phyloP scores from a whole-genome alignment of 164 flowering plant genomes.

The Buxus sempervirens region DNA sequence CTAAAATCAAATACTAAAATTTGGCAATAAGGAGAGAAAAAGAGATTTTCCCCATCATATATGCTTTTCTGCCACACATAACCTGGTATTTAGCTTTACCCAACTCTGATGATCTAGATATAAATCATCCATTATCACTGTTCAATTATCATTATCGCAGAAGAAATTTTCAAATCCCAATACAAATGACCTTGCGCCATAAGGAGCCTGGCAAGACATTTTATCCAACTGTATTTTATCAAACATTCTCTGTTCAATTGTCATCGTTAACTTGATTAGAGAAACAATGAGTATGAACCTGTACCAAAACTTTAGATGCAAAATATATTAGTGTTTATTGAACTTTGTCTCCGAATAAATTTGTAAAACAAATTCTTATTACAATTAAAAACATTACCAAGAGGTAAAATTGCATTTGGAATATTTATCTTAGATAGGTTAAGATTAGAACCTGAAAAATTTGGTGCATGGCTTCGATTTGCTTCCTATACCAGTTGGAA shows the following conservation, averaged over 20 bases:
- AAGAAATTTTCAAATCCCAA: neutral
- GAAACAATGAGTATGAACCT: neutral
- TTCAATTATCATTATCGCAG: too few species aligned
- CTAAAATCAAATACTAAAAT: too few species aligned
- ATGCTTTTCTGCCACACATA: too few species aligned
- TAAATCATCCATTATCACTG: too few species aligned
- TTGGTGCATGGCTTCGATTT: slow-evolving; percentile 69
- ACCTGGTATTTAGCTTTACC: too few species aligned
- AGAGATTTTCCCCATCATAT: too few species aligned
- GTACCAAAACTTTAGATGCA: slow-evolving; percentile 2
- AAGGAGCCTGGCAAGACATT: neutral
- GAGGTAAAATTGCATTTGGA: neutral
- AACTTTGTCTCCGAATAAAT: neutral
- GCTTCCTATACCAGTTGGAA: slow-evolving; percentile 47
- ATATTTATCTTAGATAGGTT: slow-evolving; percentile 33
- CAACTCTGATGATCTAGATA: too few species aligned
- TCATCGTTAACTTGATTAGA: neutral
- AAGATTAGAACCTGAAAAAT: slow-evolving; percentile 83
- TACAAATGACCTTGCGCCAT: neutral
- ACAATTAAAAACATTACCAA: neutral
- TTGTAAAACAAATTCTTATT: neutral
- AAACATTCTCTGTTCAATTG: neutral
- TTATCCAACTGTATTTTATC: neutral
- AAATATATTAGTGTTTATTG: neutral
- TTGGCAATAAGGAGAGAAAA: too few species aligned